Conservation (phyloP, 2,329 filamentous ascomycete genomes). For the Aureobasidium sp. region DNA sequence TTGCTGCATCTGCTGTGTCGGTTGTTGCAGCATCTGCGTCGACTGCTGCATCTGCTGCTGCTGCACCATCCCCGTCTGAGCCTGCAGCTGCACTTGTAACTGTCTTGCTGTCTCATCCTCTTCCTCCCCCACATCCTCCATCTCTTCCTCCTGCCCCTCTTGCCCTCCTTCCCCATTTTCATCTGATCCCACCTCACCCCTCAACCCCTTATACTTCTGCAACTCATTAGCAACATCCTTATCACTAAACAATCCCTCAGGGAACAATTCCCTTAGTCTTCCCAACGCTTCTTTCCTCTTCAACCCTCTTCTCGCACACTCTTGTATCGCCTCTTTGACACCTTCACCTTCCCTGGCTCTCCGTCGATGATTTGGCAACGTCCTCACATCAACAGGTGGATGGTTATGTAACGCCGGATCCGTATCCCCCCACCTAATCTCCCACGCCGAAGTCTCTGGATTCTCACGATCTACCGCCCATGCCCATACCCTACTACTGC, state of each 20-base stretch:
- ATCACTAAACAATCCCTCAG: conserved; percentile 12
- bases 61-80: neutral
- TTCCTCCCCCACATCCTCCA: neutral
- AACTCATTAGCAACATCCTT: conserved; percentile 20
- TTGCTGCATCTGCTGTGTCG: neutral
- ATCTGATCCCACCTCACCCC: neutral
- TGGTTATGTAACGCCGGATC: conserved; percentile 18
- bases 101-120: neutral
- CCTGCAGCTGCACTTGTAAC: neutral
- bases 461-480: conserved; percentile 5
- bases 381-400: conserved; percentile 14
- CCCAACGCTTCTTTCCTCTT: neutral
- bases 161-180: neutral
- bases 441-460: conserved; percentile 4
- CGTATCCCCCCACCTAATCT: conserved; percentile 15
- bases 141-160: neutral
- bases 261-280: neutral
- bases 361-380: conserved; percentile 8
- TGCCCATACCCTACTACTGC: conserved; percentile 8
- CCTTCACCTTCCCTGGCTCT: conserved; percentile 8
- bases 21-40: neutral
- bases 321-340: neutral
- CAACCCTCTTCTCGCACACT: neutral
- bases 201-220: conserved; percentile 6
- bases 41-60: neutral